Conservation (phyloP, 345 rosid genomes). For the Lepidium sativum region DNA sequence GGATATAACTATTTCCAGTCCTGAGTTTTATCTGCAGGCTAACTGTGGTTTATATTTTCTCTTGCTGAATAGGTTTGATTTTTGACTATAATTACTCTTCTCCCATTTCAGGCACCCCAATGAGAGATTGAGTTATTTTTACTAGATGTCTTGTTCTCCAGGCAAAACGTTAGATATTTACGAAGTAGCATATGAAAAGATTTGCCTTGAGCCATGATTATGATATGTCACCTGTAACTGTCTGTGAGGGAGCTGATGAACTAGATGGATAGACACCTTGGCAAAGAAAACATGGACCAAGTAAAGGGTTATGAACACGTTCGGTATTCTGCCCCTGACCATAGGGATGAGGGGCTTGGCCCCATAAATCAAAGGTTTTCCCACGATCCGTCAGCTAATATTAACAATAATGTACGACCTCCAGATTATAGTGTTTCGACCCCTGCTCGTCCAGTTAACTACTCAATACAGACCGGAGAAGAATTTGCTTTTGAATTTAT, state of each 20-base stretch:
- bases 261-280: constrained; percentile 23
- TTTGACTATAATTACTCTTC: background rate
- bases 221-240: constrained; percentile 12
- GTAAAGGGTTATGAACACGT: constrained; percentile 25
- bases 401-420: constrained; percentile 19
- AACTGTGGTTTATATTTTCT: background rate
- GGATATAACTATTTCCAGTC: background rate
- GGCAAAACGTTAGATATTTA: background rate
- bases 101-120: constrained; percentile 13
- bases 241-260: constrained; percentile 6
- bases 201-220: constrained; percentile 8
- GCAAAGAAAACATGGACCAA: constrained; percentile 24
- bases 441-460: constrained; percentile 30
- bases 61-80: background rate
- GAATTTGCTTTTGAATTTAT: constrained; percentile 32
- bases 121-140: constrained; percentile 19
- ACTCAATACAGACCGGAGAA: constrained; percentile 34
- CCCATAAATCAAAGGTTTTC: constrained; percentile 23
- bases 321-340: constrained; percentile 19
- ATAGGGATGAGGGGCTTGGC: constrained; percentile 23
- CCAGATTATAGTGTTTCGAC: constrained; percentile 23
- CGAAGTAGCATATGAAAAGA: constrained; percentile 8
- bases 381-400: constrained; percentile 18
- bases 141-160: background rate
- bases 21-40: background rate